phyloP scores from a whole-genome alignment of 495 filamentous ascomycete species.

The Aspergillus nanangensis region DNA sequence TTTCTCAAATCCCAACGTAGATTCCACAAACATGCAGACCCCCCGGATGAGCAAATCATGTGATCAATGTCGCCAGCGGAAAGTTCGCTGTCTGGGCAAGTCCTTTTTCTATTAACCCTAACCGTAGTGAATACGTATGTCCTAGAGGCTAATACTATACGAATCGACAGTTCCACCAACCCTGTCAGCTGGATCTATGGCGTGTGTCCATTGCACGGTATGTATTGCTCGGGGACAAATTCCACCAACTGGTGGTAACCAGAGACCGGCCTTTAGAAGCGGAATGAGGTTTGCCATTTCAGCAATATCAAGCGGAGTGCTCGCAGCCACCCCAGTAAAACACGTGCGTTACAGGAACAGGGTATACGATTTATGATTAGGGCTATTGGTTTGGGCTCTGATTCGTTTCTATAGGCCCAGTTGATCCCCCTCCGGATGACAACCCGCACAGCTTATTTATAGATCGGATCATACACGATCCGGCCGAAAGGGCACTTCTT shows the following conservation, averaged over 20 bases:
- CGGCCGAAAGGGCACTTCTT: constrained; percentile 1
- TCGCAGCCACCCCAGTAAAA: neutral
- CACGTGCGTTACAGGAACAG: neutral
- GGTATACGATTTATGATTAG: too few species aligned
- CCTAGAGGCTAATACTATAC: neutral
- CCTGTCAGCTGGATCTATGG: neutral
- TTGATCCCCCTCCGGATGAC: neutral
- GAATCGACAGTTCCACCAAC: neutral
- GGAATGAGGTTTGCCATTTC: constrained; percentile 8
- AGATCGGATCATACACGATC: constrained; percentile 2
- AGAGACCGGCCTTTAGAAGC: neutral
- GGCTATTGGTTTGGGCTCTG: too few species aligned
- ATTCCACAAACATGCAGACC: constrained; percentile 7
- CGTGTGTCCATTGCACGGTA: constrained; percentile 1
- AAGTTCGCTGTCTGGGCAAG: constrained; percentile 7
- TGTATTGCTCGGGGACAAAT: neutral
- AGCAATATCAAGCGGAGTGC: constrained; percentile 3
- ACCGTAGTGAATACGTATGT: neutral
- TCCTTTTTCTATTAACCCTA: neutral
- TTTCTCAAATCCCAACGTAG: too few species aligned
- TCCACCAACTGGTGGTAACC: neutral
- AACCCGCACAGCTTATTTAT: constrained; percentile 1
- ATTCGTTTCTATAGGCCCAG: neutral
- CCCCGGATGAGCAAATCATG: constrained; percentile 4
- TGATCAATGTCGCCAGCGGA: constrained; percentile 8